phyloP scores from a whole-genome alignment of 176 grass and related monocot species.

The Typha latifolia region DNA sequence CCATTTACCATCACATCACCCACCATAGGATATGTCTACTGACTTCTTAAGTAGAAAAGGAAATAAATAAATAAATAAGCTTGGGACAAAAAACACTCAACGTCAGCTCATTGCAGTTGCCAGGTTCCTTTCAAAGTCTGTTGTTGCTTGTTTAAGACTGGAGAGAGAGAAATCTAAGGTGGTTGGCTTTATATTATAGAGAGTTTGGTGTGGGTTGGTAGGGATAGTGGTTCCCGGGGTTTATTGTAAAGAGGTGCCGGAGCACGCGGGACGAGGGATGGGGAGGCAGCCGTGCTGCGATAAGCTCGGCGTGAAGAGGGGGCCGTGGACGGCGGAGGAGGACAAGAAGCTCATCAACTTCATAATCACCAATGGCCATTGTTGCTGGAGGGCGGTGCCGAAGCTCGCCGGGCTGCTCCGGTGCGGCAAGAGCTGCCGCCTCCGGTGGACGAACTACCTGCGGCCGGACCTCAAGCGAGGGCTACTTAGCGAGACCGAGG shows the following conservation, averaged over 20 bases:
- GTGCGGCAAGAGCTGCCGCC: conserved; percentile 93
- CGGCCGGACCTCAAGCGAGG: conserved; percentile 89
- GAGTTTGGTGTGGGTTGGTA: conserved; percentile 10
- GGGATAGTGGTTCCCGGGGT: background rate
- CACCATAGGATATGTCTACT: background rate
- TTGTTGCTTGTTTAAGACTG: conserved; percentile 2
- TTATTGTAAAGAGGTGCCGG: background rate
- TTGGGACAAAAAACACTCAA: conserved; percentile 10
- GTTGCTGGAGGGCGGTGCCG: conserved; percentile 87
- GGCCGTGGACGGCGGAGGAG: conserved; percentile 86
- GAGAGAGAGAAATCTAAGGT: background rate
- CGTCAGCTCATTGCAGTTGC: conserved; percentile 31
- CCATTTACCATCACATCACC: background rate
- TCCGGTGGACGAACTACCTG: conserved; percentile 92
- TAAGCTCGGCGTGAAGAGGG: conserved; percentile 72
- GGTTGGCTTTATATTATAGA: conserved; percentile 11
- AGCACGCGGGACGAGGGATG: conserved; percentile 19
- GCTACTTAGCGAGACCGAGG: conserved; percentile 74
- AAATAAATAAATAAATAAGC: conserved; percentile 9
- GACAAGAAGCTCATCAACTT: conserved; percentile 76
- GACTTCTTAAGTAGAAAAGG: conserved; percentile 14
- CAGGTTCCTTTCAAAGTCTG: conserved; percentile 25
- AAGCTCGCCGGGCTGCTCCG: conserved; percentile 75
- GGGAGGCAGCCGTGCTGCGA: conserved; percentile 90
- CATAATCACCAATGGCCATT: conserved; percentile 75